These are phyloP conservation scores for Pythium aquatile DNA, from an alignment of 352 stramenopile genomes.

Conservation along the genomic window DNA sequence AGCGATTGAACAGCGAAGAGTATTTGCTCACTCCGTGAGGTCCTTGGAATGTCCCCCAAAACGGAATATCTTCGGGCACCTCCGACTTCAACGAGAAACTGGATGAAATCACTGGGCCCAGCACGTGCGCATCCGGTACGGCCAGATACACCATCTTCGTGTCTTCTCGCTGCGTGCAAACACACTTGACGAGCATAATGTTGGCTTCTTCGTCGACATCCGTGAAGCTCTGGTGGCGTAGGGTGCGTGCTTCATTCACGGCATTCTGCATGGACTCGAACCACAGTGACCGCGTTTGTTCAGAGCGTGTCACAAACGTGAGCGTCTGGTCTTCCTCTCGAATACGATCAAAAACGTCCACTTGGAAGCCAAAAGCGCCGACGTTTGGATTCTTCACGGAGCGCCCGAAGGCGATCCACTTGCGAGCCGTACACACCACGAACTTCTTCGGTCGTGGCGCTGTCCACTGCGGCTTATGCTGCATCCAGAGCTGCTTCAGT, in stretches of 20 bases:
- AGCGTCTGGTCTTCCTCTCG: slow-evolving; percentile 72
- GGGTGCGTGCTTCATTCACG: slow-evolving; percentile 41
- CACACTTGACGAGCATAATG: slow-evolving; percentile 56
- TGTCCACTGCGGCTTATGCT: slow-evolving; percentile 58
- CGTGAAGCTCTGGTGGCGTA: slow-evolving; percentile 47
- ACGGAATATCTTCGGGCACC: slow-evolving; percentile 75
- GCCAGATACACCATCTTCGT: slow-evolving; percentile 44
- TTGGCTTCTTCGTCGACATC: slow-evolving; percentile 65
- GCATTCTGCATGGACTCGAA: slow-evolving; percentile 58
- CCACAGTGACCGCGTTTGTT: slow-evolving; percentile 53
- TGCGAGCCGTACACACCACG: slow-evolving; percentile 68
- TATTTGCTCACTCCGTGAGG: slow-evolving; percentile 67
- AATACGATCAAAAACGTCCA: slow-evolving; percentile 73
- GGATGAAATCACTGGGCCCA: slow-evolving; percentile 51
- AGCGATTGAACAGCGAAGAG: slow-evolving; percentile 62
- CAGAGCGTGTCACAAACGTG: slow-evolving; percentile 70
- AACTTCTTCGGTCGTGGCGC: slow-evolving; percentile 51
- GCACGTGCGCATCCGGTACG: slow-evolving; percentile 56
- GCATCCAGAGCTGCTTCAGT: slow-evolving; percentile 63
- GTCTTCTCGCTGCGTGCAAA: slow-evolving; percentile 50
- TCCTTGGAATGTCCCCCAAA: slow-evolving; percentile 76
- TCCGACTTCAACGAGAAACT: slow-evolving; percentile 79
- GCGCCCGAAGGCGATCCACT: slow-evolving; percentile 76
- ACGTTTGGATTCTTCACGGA: slow-evolving; percentile 65
- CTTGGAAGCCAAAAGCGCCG: slow-evolving; percentile 74